A percentile compares a stretch with the other conserved stretches of the same genome.
Evolutionary conservation across 169 alveolate species (phyloP).

Genomic region (Eimeria sp.): DNA sequence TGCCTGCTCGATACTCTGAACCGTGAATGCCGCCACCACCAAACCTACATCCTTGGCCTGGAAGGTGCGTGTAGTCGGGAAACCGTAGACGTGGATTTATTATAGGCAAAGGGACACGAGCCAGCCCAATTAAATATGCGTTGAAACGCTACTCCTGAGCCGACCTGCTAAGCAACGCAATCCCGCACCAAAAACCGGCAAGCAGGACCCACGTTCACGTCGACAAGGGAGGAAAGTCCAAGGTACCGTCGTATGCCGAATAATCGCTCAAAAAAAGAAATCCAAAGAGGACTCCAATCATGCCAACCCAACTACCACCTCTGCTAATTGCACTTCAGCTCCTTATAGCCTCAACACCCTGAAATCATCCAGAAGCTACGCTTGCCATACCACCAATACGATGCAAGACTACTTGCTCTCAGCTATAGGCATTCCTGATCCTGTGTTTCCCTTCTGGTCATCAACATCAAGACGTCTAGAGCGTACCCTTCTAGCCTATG

Average conservation of each 20-base stretch:
- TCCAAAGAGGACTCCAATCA: neutral
- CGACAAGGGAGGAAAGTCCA: neutral
- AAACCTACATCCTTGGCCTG: conserved; percentile 17
- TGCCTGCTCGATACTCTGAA: neutral
- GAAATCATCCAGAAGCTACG: neutral
- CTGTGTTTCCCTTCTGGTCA: neutral
- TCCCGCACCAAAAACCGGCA: neutral
- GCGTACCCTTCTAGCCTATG: too few species aligned
- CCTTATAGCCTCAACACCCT: neutral
- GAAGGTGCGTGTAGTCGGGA: neutral
- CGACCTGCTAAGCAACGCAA: neutral
- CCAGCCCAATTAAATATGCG: neutral
- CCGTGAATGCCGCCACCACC: neutral
- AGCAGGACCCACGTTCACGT: neutral
- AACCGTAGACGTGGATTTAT: neutral
- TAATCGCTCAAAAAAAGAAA: neutral
- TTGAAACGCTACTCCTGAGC: neutral
- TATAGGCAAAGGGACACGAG: neutral
- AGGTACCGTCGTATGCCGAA: neutral
- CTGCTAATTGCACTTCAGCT: neutral
- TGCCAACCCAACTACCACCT: neutral
- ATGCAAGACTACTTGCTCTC: neutral
- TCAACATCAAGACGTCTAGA: neutral
- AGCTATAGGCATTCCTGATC: neutral
- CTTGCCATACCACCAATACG: neutral